Evolutionary conservation across 2,329 filamentous ascomycete genomes (phyloP).

Genomic region (Neonectria hederae): DNA sequence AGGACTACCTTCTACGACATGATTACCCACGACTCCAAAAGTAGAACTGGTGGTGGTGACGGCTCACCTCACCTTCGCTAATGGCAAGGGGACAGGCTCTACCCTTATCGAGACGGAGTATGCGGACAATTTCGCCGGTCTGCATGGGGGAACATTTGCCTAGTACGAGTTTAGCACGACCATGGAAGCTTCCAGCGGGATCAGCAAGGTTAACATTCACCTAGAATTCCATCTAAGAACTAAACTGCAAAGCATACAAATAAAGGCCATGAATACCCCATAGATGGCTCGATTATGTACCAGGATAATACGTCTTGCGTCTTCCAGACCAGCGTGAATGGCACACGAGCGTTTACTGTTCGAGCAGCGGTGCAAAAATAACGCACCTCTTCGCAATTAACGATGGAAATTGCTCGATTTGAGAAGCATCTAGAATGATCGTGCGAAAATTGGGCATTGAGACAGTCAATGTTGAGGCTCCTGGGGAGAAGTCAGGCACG

Average conservation of each 20-base stretch:
- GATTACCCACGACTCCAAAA: slow-evolving; percentile 34
- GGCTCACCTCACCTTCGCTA: slow-evolving; percentile 31
- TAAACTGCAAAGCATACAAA: slow-evolving; percentile 38
- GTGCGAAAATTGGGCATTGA: slow-evolving; percentile 9
- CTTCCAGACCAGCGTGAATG: background rate
- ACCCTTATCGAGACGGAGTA: background rate
- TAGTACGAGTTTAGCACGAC: slow-evolving; percentile 45
- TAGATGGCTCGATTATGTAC: slow-evolving; percentile 42
- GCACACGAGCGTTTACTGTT: slow-evolving; percentile 15
- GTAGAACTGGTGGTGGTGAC: slow-evolving; percentile 38
- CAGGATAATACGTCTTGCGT: slow-evolving; percentile 42
- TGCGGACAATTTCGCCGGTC: slow-evolving; percentile 34
- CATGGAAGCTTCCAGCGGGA: slow-evolving; percentile 37
- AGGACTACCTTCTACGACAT: slow-evolving; percentile 41
- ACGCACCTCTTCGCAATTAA: background rate
- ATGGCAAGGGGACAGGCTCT: slow-evolving; percentile 20
- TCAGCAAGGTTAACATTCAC: slow-evolving; percentile 46
- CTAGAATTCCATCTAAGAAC: slow-evolving; percentile 36
- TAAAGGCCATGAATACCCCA: slow-evolving; percentile 42
- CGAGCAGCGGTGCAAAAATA: slow-evolving; percentile 5
- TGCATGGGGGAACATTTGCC: slow-evolving; percentile 40
- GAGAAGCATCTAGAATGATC: slow-evolving; percentile 6
- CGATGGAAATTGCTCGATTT: slow-evolving; percentile 19
- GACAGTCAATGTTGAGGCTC: slow-evolving; percentile 7
- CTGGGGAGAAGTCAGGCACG: slow-evolving; percentile 4